Evolutionary conservation across 192 early-diverging fungal genomes (phyloP), one percentile per base, ranked within the genome.

Genomic region (Pilobolus umbonatus): DNA sequence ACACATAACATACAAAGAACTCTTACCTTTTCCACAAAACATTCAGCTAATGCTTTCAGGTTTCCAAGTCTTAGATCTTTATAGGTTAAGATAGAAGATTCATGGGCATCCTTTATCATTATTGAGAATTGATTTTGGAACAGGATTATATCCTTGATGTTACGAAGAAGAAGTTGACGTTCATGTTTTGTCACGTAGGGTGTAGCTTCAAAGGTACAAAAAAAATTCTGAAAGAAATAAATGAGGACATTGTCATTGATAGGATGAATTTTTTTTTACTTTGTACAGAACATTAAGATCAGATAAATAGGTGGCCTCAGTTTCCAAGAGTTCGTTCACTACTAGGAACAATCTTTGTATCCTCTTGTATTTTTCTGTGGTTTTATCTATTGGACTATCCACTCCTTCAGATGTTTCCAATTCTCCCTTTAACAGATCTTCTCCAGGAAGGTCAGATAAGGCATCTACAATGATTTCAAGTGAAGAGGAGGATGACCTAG

Each of bases 251-350:
- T n/a, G n/a, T n/a, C n/a, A n/a, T n/a, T n/a, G 14, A 32, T 12
- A 59, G 35, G n/a, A 29, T 43, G 47, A n/a, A 14, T 40, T 24
- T 36, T 32, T 9, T 24, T 49, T 44, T 21, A 69, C 67, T 42
- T 11, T 50, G 19, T 57, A 61, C 19, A 62, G 47, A 40, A 51
- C 50, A 24, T 34, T 35, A 29, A 69, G 31, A 40, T 69, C 46
- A 29, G 31, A 31, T 3, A 43, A 14, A 42, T 69, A 69, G 2
- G 24, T 62, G 22, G 50, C 48, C n/a, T 69, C 67, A n/a, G 67
- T 69, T 31, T 62, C 38, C 60, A 69, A 50, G 1, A 69, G 46
- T 58, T 69, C 67, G 24, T 62, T 55, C n/a, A 69, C 49, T n/a
- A n/a, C n/a, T n/a, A n/a, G n/a, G n/a, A n/a, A n/a, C n/a, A n/a